Base-by-base conservation (phyloP, 2,329 filamentous ascomycete species). In the Alternaria rosae region DNA sequence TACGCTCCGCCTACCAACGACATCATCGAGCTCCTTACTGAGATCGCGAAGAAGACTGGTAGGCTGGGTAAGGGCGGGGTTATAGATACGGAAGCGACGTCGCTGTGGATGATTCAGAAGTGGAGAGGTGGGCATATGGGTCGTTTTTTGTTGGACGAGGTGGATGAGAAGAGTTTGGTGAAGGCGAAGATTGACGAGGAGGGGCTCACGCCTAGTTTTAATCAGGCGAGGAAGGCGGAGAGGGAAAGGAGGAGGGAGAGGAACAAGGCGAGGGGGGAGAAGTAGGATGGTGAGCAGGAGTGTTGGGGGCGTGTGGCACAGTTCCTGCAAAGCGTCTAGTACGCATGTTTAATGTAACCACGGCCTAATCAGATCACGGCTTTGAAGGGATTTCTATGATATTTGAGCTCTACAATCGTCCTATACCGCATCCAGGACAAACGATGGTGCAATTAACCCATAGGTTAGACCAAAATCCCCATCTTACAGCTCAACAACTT, bases 1-100 rank as follows among this genome's bases (percentile, higher is more conserved):
- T 93, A 89, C 78, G 92, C 88, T 75, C 86, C 84, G 52, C 93
- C 94, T 0, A 98, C 95, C 2, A 97, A 98, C 78, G 92, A 97
- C 68, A 84, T 97, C n/a, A 81, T 85, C 50, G 85, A 87, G 42
- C 86, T 97, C 25, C 85, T 99, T 12, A 84, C 87, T 13, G 86
- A 83, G 1, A 88, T 97, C 20, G 93, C 92, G 17, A 82, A 74
- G 55, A 90, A 89, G 70, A 92, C 91, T 9, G 95, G 95, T 8
- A 88, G 92, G 66, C 79, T 98, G 53, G 85, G 85, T 48, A 90
- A 90, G 66, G 92, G 92, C 2, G 93, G 92, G 0, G 78, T 85
- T 10, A 89, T 91, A 0, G 89, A 92, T 74, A 80, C 87, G 25
- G 90, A 93, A 55, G 88, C 88, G 8, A 89, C 93, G 2, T 94